Evolutionary conservation across 495 filamentous ascomycete species (phyloP), one percentile per base, ranked within the genome.

Genomic region (Penicillium taxi): DNA sequence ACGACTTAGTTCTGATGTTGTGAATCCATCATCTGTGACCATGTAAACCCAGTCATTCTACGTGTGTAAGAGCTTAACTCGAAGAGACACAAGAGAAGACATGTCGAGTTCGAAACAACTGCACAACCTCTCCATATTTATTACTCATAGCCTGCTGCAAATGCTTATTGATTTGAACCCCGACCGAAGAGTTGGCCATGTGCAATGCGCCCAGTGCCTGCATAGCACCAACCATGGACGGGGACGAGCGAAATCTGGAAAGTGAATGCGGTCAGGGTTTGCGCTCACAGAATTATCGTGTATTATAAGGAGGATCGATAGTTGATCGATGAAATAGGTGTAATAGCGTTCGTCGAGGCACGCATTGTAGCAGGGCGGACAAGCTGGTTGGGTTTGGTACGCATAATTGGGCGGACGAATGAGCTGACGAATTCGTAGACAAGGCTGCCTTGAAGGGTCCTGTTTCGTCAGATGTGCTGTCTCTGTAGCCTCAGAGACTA

Each of bases 1-100:
- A 67, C 56, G 5, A 47, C 48, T 61, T 61, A 67, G 19, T 67
- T 64, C 25, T 58, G 45, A 19, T 67, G 47, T 35, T 67, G 63
- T 1, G 63, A 67, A 26, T 67, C 61, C 63, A 67, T 67, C 63
- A 66, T 66, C 63, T 66, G 11, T n/a, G 14, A 6, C n/a, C 16
- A 19, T 9, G 13, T 4, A 32, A 16, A 4, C 4, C 4, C n/a
- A 22, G 4, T 25, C 6, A 11, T 16, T 18, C 21, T 16, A n/a
- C 14, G 6, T 6, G 2, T 16, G n/a, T 32, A 6, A 16, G 25
- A n/a, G 42, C 58, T 14, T 35, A 67, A 61, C 52, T 67, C 63
- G 20, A 67, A 67, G 3, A 64, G 25, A 35, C 55, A 59, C 9
- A 67, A 39, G n/a, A 67, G 44, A 20, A 67, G 32, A 23, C 63